Conservation (phyloP, 2,329 filamentous ascomycete species). For the Grosmannia clavigera region DNA sequence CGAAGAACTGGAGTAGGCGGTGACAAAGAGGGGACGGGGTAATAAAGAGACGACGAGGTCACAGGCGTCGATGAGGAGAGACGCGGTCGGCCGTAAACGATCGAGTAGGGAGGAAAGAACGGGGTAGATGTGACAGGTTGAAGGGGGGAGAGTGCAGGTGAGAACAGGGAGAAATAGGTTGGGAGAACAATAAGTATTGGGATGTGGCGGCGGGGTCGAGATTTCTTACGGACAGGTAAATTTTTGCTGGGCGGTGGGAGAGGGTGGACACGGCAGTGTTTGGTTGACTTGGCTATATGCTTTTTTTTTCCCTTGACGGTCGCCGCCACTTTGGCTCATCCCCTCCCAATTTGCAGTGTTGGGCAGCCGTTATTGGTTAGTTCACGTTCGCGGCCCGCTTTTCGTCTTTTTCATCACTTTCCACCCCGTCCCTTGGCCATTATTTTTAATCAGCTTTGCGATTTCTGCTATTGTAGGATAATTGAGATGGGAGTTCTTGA, state of each 20-base stretch:
- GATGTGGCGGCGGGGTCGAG: slow-evolving; percentile 13
- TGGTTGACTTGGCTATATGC: slow-evolving; percentile 2
- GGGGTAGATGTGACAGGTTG: neutral
- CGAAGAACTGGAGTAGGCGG: slow-evolving; percentile 9
- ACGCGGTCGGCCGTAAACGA: neutral
- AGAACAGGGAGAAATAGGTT: slow-evolving; percentile 4
- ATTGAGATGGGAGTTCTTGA: neutral
- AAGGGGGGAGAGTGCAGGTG: neutral
- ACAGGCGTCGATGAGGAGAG: neutral
- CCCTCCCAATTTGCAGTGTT: slow-evolving; percentile 5
- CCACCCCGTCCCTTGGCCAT: slow-evolving; percentile 35
- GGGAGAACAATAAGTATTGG: slow-evolving; percentile 5
- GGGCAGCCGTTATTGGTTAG: slow-evolving; percentile 6
- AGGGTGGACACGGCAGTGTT: slow-evolving; percentile 2
- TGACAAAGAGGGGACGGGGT: slow-evolving; percentile 7
- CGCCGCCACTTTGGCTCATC: slow-evolving; percentile 6
- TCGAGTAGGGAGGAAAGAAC: neutral
- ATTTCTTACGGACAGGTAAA: slow-evolving; percentile 9
- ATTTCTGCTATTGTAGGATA: neutral
- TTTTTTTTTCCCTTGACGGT: slow-evolving; percentile 1
- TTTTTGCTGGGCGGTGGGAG: slow-evolving; percentile 14
- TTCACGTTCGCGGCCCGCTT: neutral
- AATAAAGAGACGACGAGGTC: neutral
- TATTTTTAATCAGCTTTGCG: slow-evolving; percentile 24
- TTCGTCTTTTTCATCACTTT: slow-evolving; percentile 1